Percentiles rank a stretch among this genome's conserved stretches.
phyloP scores from a whole-genome alignment of 1,284 basidiomycete species.

The Ceratobasidium sp. region DNA sequence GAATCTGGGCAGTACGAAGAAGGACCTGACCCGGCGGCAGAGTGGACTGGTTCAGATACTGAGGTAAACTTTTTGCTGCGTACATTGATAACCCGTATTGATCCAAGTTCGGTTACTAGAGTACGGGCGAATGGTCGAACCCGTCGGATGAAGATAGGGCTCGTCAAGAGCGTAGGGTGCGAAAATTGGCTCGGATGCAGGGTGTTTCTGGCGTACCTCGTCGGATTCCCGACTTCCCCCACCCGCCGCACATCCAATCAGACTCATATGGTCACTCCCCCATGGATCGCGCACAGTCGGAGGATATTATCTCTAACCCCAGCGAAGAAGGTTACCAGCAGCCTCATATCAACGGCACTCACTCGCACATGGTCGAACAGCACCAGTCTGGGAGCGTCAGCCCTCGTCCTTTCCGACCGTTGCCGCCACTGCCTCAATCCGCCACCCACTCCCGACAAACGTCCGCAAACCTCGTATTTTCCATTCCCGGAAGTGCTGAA shows the following conservation, averaged over 20 bases:
- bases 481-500: slow-evolving; percentile 42
- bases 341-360: slow-evolving; percentile 57
- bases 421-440: slow-evolving; percentile 45
- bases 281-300: slow-evolving; percentile 49
- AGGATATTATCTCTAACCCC: slow-evolving; percentile 82
- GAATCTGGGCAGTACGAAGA: slow-evolving; percentile 26
- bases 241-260: slow-evolving; percentile 66
- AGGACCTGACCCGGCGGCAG: slow-evolving; percentile 24
- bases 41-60: slow-evolving; percentile 31
- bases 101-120: slow-evolving; percentile 56
- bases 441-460: slow-evolving; percentile 35
- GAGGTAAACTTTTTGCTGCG: not conserved
- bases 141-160: slow-evolving; percentile 85
- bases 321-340: slow-evolving; percentile 71
- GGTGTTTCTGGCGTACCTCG: slow-evolving; percentile 64
- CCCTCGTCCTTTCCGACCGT: slow-evolving; percentile 40
- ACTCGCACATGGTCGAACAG: slow-evolving; percentile 54
- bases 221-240: slow-evolving; percentile 79
- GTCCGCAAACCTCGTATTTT: slow-evolving; percentile 24
- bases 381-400: slow-evolving; percentile 25
- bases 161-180: slow-evolving; percentile 69
- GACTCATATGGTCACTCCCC: slow-evolving; percentile 52
- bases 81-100: not conserved
- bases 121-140: slow-evolving; percentile 87
- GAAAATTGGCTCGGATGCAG: slow-evolving; percentile 59